Evolutionary conservation across 495 filamentous ascomycete species (phyloP), one percentile per base, ranked within the genome.

Genomic region (Daldinia grandis): DNA sequence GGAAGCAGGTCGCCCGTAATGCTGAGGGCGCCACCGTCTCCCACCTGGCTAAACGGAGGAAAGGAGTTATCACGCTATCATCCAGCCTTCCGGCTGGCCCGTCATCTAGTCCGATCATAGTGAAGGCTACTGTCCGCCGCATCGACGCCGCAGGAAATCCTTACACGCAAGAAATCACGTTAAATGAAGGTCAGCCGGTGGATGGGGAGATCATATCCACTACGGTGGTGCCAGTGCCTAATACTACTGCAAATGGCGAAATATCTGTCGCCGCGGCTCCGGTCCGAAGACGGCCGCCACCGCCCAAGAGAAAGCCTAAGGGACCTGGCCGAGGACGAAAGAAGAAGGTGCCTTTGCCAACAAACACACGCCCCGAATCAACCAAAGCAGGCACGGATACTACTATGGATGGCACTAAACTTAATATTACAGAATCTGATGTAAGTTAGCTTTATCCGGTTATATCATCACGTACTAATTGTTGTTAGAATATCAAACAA

Each of bases 1-100:
- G 94, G 93, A 88, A 90, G 60, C 87, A 89, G 56, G 82, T 96
- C 30, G 88, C 95, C 0, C 88, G 91, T 42, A 90, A 92, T 76
- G 76, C 90, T 31, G 95, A 98, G 74, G 86, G 86, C 7, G 83
- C 91, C 0, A 89, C 92, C 47, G 80, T 89, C 3, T 93, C 97
- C 47, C 95, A 93, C 71, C 81, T 99, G 21, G 95, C 94, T 0
- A 97, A 97, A 79, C 84, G 94, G 54, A 87, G 93, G 68, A 93
- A 92, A 73, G 92, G 92, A n/a, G 78, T 81, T 14, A 72, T 85
- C 38, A 81, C 82, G 15, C 74, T 83, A 51, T 76, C 79, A 6
- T 84, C 85, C 12, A 81, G 78, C 37, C 76, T 81, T 3, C 66
- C 79, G 5, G 79, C 76, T 19, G 81, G 82, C 14, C 77, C 82